Conservation (phyloP, 768 basidiomycete species). For the Chlorophyllum brunneum region DNA sequence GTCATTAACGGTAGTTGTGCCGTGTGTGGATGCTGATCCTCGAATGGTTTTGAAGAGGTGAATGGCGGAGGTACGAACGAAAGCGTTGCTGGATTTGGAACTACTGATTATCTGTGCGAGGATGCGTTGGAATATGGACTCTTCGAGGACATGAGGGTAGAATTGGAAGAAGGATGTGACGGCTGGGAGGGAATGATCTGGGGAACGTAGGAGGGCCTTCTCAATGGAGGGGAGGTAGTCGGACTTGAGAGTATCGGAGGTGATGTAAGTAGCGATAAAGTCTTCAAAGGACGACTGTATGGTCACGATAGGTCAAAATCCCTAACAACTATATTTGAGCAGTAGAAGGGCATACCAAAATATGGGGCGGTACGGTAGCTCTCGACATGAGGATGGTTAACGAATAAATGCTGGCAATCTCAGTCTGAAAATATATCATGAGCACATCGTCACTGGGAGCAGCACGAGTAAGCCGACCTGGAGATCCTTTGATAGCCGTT, state of each 20-base stretch:
- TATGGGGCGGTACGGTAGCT: constrained; percentile 52
- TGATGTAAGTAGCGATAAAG: constrained; percentile 54
- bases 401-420: constrained; percentile 57
- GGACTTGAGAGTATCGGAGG: constrained; percentile 44
- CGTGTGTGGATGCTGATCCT: not conserved
- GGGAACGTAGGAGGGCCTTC: constrained; percentile 76
- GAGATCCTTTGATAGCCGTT: constrained; percentile 38
- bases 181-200: constrained; percentile 69
- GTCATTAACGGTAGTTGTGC: constrained; percentile 48
- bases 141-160: constrained; percentile 47
- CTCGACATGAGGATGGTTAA: constrained; percentile 66
- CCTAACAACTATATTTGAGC: not conserved
- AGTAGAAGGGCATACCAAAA: constrained; percentile 45
- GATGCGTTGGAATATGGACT: constrained; percentile 47
- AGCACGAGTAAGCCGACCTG: constrained; percentile 35
- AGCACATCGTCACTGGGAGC: constrained; percentile 3
- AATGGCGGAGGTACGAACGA: constrained; percentile 53
- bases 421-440: constrained; percentile 34
- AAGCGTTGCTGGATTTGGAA: constrained; percentile 69
- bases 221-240: constrained; percentile 70
- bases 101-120: constrained; percentile 59
- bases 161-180: constrained; percentile 55
- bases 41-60: constrained; percentile 53
- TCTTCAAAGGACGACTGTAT: constrained; percentile 53
- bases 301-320: constrained; percentile 1